These are phyloP conservation scores for Fusarium sp. DNA, from an alignment of 2,329 filamentous ascomycete species.

Conservation along the genomic window DNA sequence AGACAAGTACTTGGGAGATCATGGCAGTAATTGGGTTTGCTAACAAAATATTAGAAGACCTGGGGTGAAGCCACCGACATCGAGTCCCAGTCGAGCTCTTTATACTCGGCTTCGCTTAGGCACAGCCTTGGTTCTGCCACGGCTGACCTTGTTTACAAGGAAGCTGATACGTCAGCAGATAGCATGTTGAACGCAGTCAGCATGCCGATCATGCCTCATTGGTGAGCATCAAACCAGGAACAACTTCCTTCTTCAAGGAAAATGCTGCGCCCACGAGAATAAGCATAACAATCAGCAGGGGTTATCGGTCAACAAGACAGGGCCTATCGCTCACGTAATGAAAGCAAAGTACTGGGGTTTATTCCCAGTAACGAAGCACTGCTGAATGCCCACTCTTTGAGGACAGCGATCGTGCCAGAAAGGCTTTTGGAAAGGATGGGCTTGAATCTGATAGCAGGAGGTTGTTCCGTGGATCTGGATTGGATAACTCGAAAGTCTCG, in stretches of 20 bases:
- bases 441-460: too few relatives aligned
- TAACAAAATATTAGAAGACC: too few relatives aligned
- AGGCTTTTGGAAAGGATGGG: too few relatives aligned
- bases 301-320: too few relatives aligned
- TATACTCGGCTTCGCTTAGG: neutral
- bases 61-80: too few relatives aligned
- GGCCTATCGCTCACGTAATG: too few relatives aligned
- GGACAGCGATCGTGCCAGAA: too few relatives aligned
- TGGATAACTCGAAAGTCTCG: too few relatives aligned
- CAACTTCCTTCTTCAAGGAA: neutral
- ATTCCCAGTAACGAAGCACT: too few relatives aligned
- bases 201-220: slow-evolving; percentile 1
- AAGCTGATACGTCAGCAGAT: neutral
- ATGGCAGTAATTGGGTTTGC: neutral
- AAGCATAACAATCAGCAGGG: neutral
- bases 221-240: neutral
- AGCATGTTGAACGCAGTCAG: neutral
- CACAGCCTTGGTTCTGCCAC: slow-evolving; percentile 7
- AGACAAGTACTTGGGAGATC: neutral
- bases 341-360: too few relatives aligned
- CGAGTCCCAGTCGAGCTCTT: neutral
- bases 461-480: too few relatives aligned
- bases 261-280: slow-evolving; percentile 2
- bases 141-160: neutral
- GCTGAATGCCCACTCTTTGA: too few relatives aligned